Base-by-base conservation (phyloP, 1,284 basidiomycete species). In the Singerocomus inundabilis region DNA sequence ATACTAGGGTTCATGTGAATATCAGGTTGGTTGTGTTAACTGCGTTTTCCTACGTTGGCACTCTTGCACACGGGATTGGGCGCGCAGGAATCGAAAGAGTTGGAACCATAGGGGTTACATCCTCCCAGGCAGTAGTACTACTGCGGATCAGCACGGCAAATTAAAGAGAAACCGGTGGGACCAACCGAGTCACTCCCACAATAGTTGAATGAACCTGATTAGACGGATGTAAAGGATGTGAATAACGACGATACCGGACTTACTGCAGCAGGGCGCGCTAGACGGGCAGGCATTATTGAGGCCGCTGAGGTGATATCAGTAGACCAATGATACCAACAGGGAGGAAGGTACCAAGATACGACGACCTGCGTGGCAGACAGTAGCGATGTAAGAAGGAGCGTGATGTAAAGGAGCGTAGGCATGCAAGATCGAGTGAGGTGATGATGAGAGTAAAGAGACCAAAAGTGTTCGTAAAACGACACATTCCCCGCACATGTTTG, bases 121-220 rank as follows among this genome's bases (percentile, higher is more conserved):
- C 91, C 91, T 37, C 87, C 88, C 26, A 91, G 72, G 61, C 90
- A 92, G 67, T 82, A 91, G n/a, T n/a, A n/a, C 82, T 86, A 57
- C 25, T 28, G 18, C 25, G 26, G 18, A 40, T 60, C 26, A 57
- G 48, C 29, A 48, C 3, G 40, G 44, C 7, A 37, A 34, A 7
- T 25, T 13, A 25, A 41, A 10, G 33, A 13, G 37, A 44, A 44
- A 32, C 18, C 6, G 25, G 39, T 30, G 5, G 48, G 47, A 57
- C 74, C 46, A 56, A 83, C 82, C 45, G 70, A 64, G 39, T 75
- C 82, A 15, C 67, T 70, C 6, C 86, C 85, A 61, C 88, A 91
- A 61, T 81, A 90, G 5, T 88, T 87, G 56, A 79, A 88, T 74
- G 88, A 81, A 62, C 85, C 85, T 84, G 35, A 30, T 15, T 21